phyloP scores from a whole-genome alignment of 257 asterid species.

The Solanum piurae region DNA sequence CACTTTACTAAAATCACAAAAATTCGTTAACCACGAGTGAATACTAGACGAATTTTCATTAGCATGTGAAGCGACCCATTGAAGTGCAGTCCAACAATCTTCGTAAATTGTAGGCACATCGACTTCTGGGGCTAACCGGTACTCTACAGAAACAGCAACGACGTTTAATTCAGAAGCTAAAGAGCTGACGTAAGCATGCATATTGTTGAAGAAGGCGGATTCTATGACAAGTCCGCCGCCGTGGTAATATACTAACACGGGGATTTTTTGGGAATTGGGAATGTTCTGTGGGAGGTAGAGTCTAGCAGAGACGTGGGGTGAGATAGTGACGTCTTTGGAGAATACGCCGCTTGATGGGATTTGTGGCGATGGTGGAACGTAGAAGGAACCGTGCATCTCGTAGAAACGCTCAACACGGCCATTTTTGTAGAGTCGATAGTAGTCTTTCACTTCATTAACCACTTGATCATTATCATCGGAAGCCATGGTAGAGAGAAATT shows the following conservation, averaged over 20 bases:
- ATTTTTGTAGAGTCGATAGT: constrained; percentile 14
- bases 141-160: not conserved
- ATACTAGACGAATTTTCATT: not conserved
- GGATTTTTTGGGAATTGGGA: not conserved
- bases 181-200: constrained; percentile 3
- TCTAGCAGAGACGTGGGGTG: constrained; percentile 14
- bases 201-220: not conserved
- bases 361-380: constrained; percentile 9
- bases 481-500: not conserved
- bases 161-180: not conserved
- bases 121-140: constrained; percentile 22
- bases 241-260: constrained; percentile 17
- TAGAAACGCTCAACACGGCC: constrained; percentile 11
- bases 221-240: constrained; percentile 18
- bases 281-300: constrained; percentile 11
- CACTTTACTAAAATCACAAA: constrained; percentile 11
- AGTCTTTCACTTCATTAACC: constrained; percentile 2
- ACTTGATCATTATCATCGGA: not conserved
- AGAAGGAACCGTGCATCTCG: not conserved
- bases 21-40: constrained; percentile 6
- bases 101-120: constrained; percentile 11
- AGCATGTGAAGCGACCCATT: constrained; percentile 13
- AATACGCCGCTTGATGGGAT: not conserved
- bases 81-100: constrained; percentile 20
- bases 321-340: constrained; percentile 14